phyloP scores from a whole-genome alignment of 2,329 filamentous ascomycete species.

The Trichoderma koningiopsis region DNA sequence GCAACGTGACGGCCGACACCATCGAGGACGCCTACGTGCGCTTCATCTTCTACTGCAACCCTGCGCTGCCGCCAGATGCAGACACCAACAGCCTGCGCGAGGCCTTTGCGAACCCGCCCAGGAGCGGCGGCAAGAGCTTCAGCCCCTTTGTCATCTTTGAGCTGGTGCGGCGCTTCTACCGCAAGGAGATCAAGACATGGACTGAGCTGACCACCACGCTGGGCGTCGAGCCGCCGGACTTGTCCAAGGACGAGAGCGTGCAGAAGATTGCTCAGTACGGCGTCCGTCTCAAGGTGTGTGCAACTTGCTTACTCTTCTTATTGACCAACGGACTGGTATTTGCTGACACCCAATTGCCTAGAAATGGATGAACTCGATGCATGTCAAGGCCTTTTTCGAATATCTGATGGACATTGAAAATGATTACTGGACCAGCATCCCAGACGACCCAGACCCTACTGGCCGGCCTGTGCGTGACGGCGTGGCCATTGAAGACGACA shows the following conservation, averaged over 20 bases:
- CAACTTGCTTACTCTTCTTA: neutral
- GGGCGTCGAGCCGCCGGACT: conserved; percentile 83
- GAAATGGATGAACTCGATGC: conserved; percentile 98
- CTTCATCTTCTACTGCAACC: conserved; percentile 92
- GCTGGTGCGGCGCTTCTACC: conserved; percentile 75
- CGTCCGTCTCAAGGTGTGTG: conserved; percentile 78
- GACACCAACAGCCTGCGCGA: conserved; percentile 73
- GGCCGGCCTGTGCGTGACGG: conserved; percentile 73
- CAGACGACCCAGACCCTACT: conserved; percentile 63
- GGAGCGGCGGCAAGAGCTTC: conserved; percentile 85
- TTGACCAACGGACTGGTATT: neutral
- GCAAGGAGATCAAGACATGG: conserved; percentile 90
- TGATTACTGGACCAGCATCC: conserved; percentile 77
- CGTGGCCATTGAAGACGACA: conserved; percentile 82
- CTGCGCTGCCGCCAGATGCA: conserved; percentile 65
- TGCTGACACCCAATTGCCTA: conserved; percentile 38
- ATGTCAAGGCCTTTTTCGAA: conserved; percentile 92
- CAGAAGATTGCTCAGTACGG: conserved; percentile 96
- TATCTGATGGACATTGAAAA: conserved; percentile 79
- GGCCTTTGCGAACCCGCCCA: conserved; percentile 77
- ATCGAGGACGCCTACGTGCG: conserved; percentile 81
- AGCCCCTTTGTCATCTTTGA: conserved; percentile 75
- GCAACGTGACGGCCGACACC: conserved; percentile 66
- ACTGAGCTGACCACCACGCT: conserved; percentile 81
- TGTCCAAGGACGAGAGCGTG: conserved; percentile 81